Evolutionary conservation across 306 rosid genomes (phyloP).

Genomic region (Rosa rugosa): DNA sequence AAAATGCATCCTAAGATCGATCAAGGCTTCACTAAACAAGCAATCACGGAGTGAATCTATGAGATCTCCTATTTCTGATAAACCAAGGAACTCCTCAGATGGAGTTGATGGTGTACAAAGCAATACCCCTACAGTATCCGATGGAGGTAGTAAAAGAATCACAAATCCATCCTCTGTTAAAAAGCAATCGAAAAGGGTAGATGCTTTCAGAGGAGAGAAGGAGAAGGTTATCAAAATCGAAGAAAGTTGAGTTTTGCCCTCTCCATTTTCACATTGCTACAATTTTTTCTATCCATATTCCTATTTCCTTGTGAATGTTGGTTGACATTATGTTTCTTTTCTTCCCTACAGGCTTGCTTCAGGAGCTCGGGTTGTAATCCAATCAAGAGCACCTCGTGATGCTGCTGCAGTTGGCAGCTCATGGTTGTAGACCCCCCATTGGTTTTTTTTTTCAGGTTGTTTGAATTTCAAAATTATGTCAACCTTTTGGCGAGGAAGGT

Average conservation of each 20-base stretch:
- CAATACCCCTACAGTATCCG: slow-evolving; percentile 45
- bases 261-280: slow-evolving; percentile 19
- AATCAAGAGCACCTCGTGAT: slow-evolving; percentile 50
- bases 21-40: slow-evolving; percentile 73
- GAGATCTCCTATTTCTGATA: slow-evolving; percentile 63
- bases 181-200: slow-evolving; percentile 50
- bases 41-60: slow-evolving; percentile 66
- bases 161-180: slow-evolving; percentile 41
- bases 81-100: slow-evolving; percentile 70
- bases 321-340: slow-evolving; percentile 40
- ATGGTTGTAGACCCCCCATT: slow-evolving; percentile 20
- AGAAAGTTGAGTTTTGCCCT: slow-evolving; percentile 79
- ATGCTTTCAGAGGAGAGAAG: slow-evolving; percentile 59
- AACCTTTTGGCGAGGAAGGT: slow-evolving; percentile 29
- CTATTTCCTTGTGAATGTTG: slow-evolving; percentile 15
- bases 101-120: slow-evolving; percentile 37
- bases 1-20: slow-evolving; percentile 82
- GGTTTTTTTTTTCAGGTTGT: slow-evolving; percentile 22
- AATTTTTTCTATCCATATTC: slow-evolving; percentile 7
- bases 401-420: slow-evolving; percentile 36
- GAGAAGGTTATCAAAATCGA: slow-evolving; percentile 77
- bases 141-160: slow-evolving; percentile 52
- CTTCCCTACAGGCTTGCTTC: slow-evolving; percentile 84
- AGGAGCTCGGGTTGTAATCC: slow-evolving; percentile 94
- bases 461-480: slow-evolving; percentile 42